phyloP scores from a whole-genome alignment of 148 eudicot species.

The Rhododendron williamsianum region DNA sequence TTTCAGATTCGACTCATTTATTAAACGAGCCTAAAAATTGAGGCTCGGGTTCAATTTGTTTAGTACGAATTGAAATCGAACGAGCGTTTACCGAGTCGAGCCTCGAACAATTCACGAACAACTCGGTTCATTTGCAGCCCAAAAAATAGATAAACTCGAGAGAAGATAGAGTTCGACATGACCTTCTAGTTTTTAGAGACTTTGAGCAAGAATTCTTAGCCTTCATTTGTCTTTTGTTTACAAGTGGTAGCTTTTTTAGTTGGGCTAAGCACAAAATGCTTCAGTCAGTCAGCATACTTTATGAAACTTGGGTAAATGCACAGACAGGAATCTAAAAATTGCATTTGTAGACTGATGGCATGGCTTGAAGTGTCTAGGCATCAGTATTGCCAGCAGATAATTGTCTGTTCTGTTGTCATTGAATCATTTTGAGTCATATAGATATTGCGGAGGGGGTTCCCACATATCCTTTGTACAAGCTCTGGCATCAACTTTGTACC shows the following conservation, averaged over 20 bases:
- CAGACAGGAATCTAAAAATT: not conserved
- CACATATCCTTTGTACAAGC: conserved; percentile 67
- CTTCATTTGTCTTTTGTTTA: not conserved
- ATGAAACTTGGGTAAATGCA: not conserved
- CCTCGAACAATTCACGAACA: too few species aligned
- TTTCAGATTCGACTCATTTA: too few species aligned
- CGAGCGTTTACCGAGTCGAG: too few species aligned
- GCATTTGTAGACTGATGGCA: not conserved
- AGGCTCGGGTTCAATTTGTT: too few species aligned
- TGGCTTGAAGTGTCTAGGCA: not conserved
- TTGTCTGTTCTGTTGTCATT: not conserved
- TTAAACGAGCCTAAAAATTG: too few species aligned
- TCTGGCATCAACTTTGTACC: conserved; percentile 51
- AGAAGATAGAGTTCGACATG: not conserved
- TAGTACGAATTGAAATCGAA: too few species aligned
- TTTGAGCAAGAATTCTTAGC: not conserved
- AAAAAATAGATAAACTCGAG: too few species aligned
- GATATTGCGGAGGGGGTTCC: conserved; percentile 50
- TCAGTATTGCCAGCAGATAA: not conserved
- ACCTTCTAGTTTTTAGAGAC: not conserved
- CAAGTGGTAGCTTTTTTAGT: not conserved
- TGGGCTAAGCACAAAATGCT: not conserved
- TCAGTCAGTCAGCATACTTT: not conserved
- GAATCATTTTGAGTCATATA: conserved; percentile 11
- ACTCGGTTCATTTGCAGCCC: too few species aligned